A percentile compares a stretch with the other conserved stretches of the same genome.
These are phyloP conservation scores for Misopates orontium DNA, from an alignment of 257 asterid genomes.

Conservation along the genomic window DNA sequence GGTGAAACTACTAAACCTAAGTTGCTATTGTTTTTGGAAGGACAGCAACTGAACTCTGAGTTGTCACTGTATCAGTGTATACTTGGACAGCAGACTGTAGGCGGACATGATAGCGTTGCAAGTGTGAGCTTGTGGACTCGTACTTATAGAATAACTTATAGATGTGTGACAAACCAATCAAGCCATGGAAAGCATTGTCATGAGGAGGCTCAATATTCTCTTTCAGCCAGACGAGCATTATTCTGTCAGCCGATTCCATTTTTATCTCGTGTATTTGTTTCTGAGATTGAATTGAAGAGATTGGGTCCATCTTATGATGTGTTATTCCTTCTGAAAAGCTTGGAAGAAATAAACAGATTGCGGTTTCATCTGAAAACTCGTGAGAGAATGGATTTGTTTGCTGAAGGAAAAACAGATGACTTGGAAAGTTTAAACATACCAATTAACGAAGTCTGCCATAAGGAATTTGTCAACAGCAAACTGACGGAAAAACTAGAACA, in stretches of 20 bases:
- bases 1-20: constrained; percentile 46
- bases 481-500: constrained; percentile 89
- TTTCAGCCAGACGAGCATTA: constrained; percentile 33
- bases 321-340: constrained; percentile 65
- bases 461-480: constrained; percentile 74
- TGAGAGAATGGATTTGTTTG: constrained; percentile 52
- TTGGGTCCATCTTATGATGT: constrained; percentile 61
- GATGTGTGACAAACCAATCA: constrained; percentile 31
- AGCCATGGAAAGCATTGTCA: constrained; percentile 27
- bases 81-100: constrained; percentile 49
- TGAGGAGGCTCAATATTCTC: constrained; percentile 38
- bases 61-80: constrained; percentile 77
- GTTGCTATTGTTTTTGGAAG: constrained; percentile 66
- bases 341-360: constrained; percentile 77
- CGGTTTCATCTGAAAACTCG: constrained; percentile 61
- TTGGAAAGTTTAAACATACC: constrained; percentile 42
- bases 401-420: constrained; percentile 50
- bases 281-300: constrained; percentile 45
- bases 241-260: constrained; percentile 36
- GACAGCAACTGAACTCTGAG: constrained; percentile 51
- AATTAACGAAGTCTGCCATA: constrained; percentile 48
- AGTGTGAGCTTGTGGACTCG: constrained; percentile 68
- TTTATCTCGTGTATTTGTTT: constrained; percentile 44
- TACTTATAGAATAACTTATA: constrained; percentile 58
- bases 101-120: constrained; percentile 40